These are phyloP conservation scores for Solanum microdontum DNA, from an alignment of 257 asterid species.

Conservation along the genomic window DNA sequence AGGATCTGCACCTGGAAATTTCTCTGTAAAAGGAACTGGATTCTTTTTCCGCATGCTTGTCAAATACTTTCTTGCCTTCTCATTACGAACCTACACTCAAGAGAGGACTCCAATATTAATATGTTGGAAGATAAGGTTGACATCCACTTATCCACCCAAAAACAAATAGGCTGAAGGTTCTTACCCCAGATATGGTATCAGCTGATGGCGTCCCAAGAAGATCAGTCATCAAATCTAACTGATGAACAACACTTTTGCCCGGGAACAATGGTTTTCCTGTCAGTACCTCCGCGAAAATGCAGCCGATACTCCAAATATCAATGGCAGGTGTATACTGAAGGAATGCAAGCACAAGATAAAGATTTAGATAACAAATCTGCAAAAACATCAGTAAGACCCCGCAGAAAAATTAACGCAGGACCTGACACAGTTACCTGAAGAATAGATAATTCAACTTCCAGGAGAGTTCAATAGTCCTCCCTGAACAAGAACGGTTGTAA, in stretches of 20 bases:
- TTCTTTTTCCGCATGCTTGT: slow-evolving; percentile 62
- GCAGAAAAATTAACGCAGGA: slow-evolving; percentile 23
- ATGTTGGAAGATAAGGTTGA: neutral
- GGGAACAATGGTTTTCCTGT: slow-evolving; percentile 89
- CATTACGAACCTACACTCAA: slow-evolving; percentile 71
- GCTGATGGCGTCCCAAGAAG: slow-evolving; percentile 80
- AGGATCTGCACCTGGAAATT: slow-evolving; percentile 60
- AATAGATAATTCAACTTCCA: slow-evolving; percentile 79
- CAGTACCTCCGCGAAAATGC: slow-evolving; percentile 81
- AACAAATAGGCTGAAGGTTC: neutral
- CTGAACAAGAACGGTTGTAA: slow-evolving; percentile 76
- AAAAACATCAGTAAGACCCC: slow-evolving; percentile 6
- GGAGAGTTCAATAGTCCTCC: slow-evolving; percentile 85
- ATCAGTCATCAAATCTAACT: slow-evolving; percentile 83
- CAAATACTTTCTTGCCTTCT: slow-evolving; percentile 89
- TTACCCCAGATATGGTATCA: slow-evolving; percentile 72
- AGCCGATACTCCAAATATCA: slow-evolving; percentile 87
- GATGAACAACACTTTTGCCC: slow-evolving; percentile 89
- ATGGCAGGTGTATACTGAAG: slow-evolving; percentile 96
- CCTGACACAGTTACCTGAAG: slow-evolving; percentile 67
- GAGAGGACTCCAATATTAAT: neutral
- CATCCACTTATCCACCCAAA: neutral
- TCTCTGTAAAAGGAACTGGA: slow-evolving; percentile 46
- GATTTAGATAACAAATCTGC: neutral
- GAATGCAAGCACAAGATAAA: slow-evolving; percentile 8